Percentiles rank a stretch among this genome's conserved stretches.
Conservation (phyloP, 768 basidiomycete genomes). For the Termitomyces sp. region DNA sequence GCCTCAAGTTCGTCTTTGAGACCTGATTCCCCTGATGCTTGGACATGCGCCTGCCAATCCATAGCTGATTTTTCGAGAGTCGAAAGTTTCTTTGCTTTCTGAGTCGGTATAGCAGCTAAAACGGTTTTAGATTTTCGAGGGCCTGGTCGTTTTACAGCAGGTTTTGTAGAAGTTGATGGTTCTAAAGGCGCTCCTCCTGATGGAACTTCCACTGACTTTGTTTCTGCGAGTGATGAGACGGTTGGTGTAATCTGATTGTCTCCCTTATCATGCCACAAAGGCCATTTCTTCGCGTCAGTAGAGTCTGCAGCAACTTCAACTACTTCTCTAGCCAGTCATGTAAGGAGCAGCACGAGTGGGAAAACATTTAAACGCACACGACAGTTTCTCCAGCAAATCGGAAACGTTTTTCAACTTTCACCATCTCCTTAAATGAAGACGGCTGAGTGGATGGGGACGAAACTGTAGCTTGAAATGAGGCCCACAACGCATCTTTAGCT, state of each 20-base stretch:
- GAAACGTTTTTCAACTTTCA: conserved; percentile 67
- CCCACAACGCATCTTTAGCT: conserved; percentile 60
- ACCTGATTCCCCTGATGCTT: conserved; percentile 29
- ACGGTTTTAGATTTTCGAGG: conserved; percentile 61
- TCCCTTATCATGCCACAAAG: conserved; percentile 34
- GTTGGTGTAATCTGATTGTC: conserved; percentile 4
- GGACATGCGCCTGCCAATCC: conserved; percentile 75
- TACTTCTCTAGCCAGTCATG: conserved; percentile 49
- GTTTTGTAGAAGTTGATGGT: conserved; percentile 17
- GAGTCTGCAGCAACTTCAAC: conserved; percentile 70
- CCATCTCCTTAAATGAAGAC: conserved; percentile 28
- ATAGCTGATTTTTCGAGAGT: conserved; percentile 84
- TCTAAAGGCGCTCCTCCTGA: neutral
- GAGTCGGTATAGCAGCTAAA: conserved; percentile 48
- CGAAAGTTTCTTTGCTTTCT: conserved; percentile 70
- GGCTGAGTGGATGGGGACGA: conserved; percentile 19
- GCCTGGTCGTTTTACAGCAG: conserved; percentile 42
- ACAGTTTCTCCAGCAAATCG: conserved; percentile 75
- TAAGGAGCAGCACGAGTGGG: neutral
- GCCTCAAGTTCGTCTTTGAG: conserved; percentile 70
- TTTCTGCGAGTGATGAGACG: neutral
- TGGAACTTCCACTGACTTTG: conserved; percentile 1
- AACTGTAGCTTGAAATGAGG: conserved; percentile 62
- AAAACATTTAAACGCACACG: conserved; percentile 39
- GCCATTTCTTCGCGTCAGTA: conserved; percentile 73